Conservation (phyloP, 2,329 filamentous ascomycete species). For the Exophiala lecanii-corni region DNA sequence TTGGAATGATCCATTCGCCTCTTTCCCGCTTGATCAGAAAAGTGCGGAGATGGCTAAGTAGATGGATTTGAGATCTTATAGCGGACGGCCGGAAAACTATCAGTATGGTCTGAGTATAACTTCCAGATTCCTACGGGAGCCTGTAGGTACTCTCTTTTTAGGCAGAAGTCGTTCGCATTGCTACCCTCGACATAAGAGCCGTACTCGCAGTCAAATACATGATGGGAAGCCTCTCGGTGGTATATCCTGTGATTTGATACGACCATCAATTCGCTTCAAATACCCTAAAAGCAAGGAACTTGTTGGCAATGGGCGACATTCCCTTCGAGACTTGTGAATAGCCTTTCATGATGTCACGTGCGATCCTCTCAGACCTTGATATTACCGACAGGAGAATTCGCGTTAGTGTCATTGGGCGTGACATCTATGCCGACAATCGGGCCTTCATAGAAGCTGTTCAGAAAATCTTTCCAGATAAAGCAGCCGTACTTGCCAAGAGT, state of each 20-base stretch:
- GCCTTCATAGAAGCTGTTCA: constrained; percentile 10
- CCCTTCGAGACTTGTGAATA: constrained; percentile 9
- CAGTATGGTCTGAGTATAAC: no score
- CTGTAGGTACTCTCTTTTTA: no score
- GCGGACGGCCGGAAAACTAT: no score
- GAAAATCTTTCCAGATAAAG: constrained; percentile 8
- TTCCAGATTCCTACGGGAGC: no score
- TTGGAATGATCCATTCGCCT: no score
- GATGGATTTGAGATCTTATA: no score
- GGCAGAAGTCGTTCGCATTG: no score
- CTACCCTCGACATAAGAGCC: no score
- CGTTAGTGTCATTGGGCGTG: constrained; percentile 11
- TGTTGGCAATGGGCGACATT: constrained; percentile 7
- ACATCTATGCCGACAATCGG: constrained; percentile 17
- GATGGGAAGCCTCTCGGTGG: constrained; percentile 5
- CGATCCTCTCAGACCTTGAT: constrained; percentile 8
- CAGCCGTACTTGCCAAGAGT: constrained; percentile 2
- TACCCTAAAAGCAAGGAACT: constrained; percentile 5
- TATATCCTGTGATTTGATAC: constrained; percentile 7
- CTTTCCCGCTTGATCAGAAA: no score
- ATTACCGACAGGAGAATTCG: constrained; percentile 16
- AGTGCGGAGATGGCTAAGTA: no score
- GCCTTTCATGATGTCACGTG: constrained; percentile 10
- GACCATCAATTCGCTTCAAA: constrained; percentile 16
- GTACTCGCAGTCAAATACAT: neutral